These are phyloP conservation scores for Tuctoria greenei DNA, from an alignment of 176 grass and related monocot genomes.

Conservation along the genomic window DNA sequence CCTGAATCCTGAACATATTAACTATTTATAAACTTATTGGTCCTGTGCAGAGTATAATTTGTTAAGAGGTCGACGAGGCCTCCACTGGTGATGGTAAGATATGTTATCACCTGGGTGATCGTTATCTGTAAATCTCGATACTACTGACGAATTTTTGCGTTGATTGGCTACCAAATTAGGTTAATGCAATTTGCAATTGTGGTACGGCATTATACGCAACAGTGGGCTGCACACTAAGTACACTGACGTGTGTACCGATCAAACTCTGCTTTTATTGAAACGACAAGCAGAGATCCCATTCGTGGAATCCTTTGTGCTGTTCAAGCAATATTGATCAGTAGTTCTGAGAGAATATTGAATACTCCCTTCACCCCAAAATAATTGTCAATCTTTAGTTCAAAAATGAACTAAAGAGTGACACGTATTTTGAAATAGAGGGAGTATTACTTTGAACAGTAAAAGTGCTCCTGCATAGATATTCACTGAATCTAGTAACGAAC, in stretches of 20 bases:
- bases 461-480: too few species aligned
- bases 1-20: too few species aligned
- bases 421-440: too few species aligned
- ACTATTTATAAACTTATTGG: too few species aligned
- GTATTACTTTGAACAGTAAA: too few species aligned
- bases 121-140: background rate
- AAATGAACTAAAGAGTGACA: too few species aligned
- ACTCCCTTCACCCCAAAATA: too few species aligned
- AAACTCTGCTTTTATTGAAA: background rate
- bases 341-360: too few species aligned
- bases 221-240: background rate
- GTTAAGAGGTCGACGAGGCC: background rate
- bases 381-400: too few species aligned
- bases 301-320: too few species aligned
- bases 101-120: background rate
- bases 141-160: background rate
- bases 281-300: background rate
- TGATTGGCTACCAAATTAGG: background rate
- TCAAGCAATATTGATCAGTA: too few species aligned
- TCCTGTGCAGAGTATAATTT: background rate
- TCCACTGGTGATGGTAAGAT: background rate
- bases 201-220: background rate
- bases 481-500: too few species aligned
- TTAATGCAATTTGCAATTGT: slow-evolving; percentile 7
- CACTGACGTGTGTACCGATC: background rate